Conservation (phyloP, 768 basidiomycete species). For the Russula earlei region DNA sequence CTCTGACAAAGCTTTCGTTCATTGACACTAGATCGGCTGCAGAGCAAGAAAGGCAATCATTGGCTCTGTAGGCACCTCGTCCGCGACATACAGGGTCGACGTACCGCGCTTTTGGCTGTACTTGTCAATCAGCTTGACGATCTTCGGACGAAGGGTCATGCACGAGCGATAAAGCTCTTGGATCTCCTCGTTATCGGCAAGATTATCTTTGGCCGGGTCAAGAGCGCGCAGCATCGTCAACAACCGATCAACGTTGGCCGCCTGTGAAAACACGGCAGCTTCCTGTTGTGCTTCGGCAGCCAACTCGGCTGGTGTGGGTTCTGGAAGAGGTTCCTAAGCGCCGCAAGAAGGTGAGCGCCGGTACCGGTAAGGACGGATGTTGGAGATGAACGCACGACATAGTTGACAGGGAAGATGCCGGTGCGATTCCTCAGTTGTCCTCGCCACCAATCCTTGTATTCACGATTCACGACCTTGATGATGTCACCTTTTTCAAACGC, state of each 20-base stretch:
- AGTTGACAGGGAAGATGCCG: conserved; percentile 95
- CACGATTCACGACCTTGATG: conserved; percentile 90
- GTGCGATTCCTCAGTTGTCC: conserved; percentile 85
- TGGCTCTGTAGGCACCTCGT: not conserved
- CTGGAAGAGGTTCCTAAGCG: conserved; percentile 70
- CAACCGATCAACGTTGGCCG: conserved; percentile 77
- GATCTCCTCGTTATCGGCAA: conserved; percentile 20
- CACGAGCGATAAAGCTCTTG: conserved; percentile 86
- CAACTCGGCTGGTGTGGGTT: conserved; percentile 68
- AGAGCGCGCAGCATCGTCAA: conserved; percentile 4
- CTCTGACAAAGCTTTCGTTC: conserved; percentile 89
- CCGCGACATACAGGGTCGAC: conserved; percentile 3
- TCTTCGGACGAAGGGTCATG: conserved; percentile 87
- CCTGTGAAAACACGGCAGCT: conserved; percentile 79
- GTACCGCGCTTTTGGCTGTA: conserved; percentile 85
- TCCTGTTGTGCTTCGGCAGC: conserved; percentile 81
- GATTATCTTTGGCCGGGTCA: conserved; percentile 9
- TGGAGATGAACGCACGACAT: conserved; percentile 54
- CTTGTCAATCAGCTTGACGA: conserved; percentile 93
- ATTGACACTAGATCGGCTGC: conserved; percentile 87
- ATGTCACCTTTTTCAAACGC: conserved; percentile 88
- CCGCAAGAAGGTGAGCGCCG: not conserved
- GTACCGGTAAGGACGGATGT: not conserved
- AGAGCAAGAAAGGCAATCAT: not conserved
- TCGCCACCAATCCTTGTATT: conserved; percentile 95